Base-by-base conservation (phyloP, 2,329 filamentous ascomycete species). In the Diaporthe sp. region DNA sequence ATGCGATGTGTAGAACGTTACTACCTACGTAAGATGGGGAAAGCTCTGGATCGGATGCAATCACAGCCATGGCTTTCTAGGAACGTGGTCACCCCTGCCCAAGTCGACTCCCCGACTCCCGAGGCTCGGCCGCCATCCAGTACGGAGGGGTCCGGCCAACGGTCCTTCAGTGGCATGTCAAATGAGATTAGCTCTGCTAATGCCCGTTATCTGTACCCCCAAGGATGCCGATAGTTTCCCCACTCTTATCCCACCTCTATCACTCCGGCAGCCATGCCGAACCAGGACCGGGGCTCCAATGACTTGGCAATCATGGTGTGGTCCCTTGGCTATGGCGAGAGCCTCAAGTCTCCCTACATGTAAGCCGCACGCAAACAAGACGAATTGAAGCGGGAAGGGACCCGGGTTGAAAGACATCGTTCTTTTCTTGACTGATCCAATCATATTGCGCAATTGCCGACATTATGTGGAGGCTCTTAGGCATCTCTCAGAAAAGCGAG, bases 381-480 rank as follows among this genome's bases (percentile, higher is more conserved):
- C 9, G 25, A 19, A 9, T 25, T 9, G 1, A 30, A 52, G 33
- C 13, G 33, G 4, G 22, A 22, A 38, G 15, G n/a, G 7, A 2
- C 7, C 25, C 8, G 22, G 13, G 4, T 30, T 52, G 30, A 12
- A 35, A 9, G n/a, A 13, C 15, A 30, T 28, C 9, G 17, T 40
- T 40, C 30, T 8, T 17, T 7, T 12, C 7, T 10, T 35, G 17
- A 54, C 15, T 52, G 19, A 25, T n/a, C 22, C 52, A 25, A 38
- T 28, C 50, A 42, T 10, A 8, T 5, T 1, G 15, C n/a, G n/a
- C 5, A 19, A 1, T 1, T 19, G 13, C n/a, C 10, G 10, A 6
- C 74, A 73, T 33, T 17, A 75, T 73, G 74, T 73, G 72, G 71
- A 64, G 71, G 28, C 69, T 75, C 2, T 54, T 75, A 15, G 74